Percentiles rank a stretch among this genome's conserved stretches.
These are phyloP conservation scores for Neurospora discreta DNA, from an alignment of 495 filamentous ascomycete genomes.

Conservation along the genomic window DNA sequence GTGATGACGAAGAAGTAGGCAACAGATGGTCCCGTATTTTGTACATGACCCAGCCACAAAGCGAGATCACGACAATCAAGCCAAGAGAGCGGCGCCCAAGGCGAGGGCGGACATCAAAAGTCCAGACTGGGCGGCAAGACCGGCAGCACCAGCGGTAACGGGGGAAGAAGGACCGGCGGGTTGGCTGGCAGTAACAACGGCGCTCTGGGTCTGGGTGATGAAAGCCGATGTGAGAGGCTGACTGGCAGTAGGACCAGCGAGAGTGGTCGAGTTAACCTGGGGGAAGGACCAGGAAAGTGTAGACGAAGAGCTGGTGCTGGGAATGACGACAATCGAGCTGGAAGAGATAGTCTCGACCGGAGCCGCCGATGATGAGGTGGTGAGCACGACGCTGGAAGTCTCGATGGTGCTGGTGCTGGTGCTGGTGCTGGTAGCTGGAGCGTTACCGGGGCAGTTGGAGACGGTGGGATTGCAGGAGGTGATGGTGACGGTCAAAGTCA, in stretches of 20 bases:
- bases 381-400: neutral
- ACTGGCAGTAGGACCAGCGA: constrained; percentile 28
- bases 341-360: constrained; percentile 1
- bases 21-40: constrained; percentile 5
- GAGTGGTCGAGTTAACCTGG: constrained; percentile 25
- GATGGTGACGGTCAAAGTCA: constrained; percentile 37
- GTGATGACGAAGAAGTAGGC: neutral
- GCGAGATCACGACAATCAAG: constrained; percentile 14
- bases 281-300: constrained; percentile 19
- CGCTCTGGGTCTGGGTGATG: constrained; percentile 14
- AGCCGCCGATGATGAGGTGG: neutral
- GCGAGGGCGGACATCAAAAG: constrained; percentile 31
- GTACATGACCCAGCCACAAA: neutral
- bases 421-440: constrained; percentile 16
- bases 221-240: constrained; percentile 17
- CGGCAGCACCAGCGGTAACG: constrained; percentile 22
- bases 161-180: constrained; percentile 11
- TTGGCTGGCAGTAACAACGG: constrained; percentile 12
- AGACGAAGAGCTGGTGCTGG: constrained; percentile 2
- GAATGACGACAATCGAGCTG: neutral
- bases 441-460: constrained; percentile 32
- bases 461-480: constrained; percentile 35
- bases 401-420: constrained; percentile 10
- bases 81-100: constrained; percentile 31
- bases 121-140: constrained; percentile 28